Evolutionary conservation across 495 filamentous ascomycete genomes (phyloP), one percentile per base, ranked within the genome.

Genomic region (Amniculicola lignicola): DNA sequence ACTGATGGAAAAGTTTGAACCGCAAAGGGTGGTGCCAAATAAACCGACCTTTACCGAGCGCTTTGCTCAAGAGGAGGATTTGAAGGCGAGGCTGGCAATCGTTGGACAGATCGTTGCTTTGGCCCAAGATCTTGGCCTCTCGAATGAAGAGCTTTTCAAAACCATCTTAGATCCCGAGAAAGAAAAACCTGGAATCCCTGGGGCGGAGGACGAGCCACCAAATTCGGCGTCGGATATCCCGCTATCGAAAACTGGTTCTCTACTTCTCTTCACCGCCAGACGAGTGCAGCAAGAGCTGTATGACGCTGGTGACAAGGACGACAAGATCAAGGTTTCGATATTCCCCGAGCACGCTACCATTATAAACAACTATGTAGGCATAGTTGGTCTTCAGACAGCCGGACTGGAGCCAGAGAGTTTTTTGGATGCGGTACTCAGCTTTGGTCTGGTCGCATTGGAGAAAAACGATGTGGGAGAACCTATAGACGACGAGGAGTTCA

Each of bases 51-150:
- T 79, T 31, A 78, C 77, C 15, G 77, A 84, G 28, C 71, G 77
- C 12, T 94, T 85, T 63, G 71, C 76, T 9, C 75, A 80, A 29
- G 79, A 82, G n/a, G 77, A 85, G 63, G 67, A 76, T 35, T 69
- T 90, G 11, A 77, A 79, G 60, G 78, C 81, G 41, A 72, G 83
- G 42, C 86, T 89, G 57, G 78, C 80, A 36, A 80, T 87, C n/a
- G 76, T 89, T 42, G 88, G 88, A 4, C 87, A 90, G 62, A 74
- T 95, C 38, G 80, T 82, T 48, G 84, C 87, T 35, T 73, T 94
- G 18, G 82, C 86, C 16, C 78, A 80, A 42, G 89, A 95, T 66
- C 75, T 71, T 35, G 60, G 54, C 31, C 61, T 86, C 23, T 65
- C 70, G 12, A 75, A 69, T n/a, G 60, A 74, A 31, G 77, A 84